These are phyloP conservation scores for Aspergillus clavatus DNA, from an alignment of 2,329 filamentous ascomycete species.

Conservation along the genomic window DNA sequence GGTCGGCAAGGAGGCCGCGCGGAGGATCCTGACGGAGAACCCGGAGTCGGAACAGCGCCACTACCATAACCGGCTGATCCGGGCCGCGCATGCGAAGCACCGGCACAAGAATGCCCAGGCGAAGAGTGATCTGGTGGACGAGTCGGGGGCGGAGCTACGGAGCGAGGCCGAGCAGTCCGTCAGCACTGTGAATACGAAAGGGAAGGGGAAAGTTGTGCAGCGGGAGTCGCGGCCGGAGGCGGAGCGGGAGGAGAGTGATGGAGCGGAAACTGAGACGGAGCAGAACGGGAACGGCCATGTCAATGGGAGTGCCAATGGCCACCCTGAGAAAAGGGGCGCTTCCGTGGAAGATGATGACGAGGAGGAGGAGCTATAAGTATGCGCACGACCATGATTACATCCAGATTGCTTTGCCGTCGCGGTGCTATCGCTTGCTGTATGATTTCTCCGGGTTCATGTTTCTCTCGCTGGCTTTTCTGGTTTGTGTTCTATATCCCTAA, in stretches of 20 bases:
- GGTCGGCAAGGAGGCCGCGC: conserved; percentile 36
- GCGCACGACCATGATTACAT: neutral
- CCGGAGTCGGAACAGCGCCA: conserved; percentile 30
- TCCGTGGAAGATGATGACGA: neutral
- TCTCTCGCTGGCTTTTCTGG: neutral
- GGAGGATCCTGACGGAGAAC: conserved; percentile 38
- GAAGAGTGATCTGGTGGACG: conserved; percentile 15
- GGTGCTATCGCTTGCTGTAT: neutral
- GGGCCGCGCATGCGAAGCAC: conserved; percentile 17
- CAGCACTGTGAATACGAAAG: conserved; percentile 13
- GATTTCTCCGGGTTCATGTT: neutral
- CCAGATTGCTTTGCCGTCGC: neutral
- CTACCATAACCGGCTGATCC: conserved; percentile 33
- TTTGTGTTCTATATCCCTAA: conserved; percentile 1
- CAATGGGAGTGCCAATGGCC: neutral
- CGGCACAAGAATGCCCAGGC: conserved; percentile 11
- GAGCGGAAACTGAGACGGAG: neutral
- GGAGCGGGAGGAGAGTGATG: neutral
- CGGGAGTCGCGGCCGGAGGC: neutral
- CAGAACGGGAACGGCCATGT: neutral
- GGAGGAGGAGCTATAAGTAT: neutral
- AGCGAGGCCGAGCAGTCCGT: conserved; percentile 18
- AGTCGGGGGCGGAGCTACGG: conserved; percentile 23
- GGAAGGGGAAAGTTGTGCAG: conserved; percentile 22
- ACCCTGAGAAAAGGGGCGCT: neutral